phyloP scores from a whole-genome alignment of 306 rosid species.

The Castanea sativa region DNA sequence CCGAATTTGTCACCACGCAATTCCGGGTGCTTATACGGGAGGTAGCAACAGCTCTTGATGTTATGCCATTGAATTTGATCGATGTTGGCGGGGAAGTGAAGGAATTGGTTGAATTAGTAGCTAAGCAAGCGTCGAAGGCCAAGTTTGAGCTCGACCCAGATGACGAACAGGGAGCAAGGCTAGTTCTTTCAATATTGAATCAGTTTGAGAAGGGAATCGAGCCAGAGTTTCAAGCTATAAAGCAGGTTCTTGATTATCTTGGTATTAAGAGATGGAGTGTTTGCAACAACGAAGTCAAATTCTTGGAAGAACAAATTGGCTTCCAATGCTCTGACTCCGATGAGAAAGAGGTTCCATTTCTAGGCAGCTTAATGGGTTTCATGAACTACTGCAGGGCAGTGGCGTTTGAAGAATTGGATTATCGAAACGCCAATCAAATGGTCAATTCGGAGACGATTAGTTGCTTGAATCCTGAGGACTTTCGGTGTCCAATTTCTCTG shows the following conservation, averaged over 20 bases:
- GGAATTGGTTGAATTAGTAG: conserved; percentile 54
- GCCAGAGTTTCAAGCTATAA: conserved; percentile 33
- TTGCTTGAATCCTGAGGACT: conserved; percentile 58
- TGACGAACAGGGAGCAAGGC: conserved; percentile 30
- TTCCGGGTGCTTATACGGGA: conserved; percentile 40
- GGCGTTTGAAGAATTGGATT: conserved; percentile 52
- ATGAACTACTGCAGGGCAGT: conserved; percentile 60
- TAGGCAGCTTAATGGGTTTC: conserved; percentile 61
- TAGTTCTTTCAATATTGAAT: conserved; percentile 24
- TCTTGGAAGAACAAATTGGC: conserved; percentile 57
- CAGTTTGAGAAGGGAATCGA: conserved; percentile 59
- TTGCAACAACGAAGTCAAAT: conserved; percentile 52
- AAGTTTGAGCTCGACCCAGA: conserved; percentile 37
- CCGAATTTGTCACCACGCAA: conserved; percentile 43
- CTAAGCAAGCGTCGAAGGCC: conserved; percentile 55
- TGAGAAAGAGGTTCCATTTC: conserved; percentile 37
- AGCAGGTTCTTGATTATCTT: conserved; percentile 41
- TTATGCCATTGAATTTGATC: conserved; percentile 42
- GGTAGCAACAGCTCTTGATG: conserved; percentile 60
- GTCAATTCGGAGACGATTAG: conserved; percentile 29
- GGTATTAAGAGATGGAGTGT: conserved; percentile 55
- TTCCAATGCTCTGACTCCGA: conserved; percentile 16
- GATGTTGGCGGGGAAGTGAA: conserved; percentile 50
- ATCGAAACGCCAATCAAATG: not conserved
- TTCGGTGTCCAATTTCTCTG: conserved; percentile 80